Conservation (phyloP, 345 rosid genomes). For the Mallotus nudiflorus region DNA sequence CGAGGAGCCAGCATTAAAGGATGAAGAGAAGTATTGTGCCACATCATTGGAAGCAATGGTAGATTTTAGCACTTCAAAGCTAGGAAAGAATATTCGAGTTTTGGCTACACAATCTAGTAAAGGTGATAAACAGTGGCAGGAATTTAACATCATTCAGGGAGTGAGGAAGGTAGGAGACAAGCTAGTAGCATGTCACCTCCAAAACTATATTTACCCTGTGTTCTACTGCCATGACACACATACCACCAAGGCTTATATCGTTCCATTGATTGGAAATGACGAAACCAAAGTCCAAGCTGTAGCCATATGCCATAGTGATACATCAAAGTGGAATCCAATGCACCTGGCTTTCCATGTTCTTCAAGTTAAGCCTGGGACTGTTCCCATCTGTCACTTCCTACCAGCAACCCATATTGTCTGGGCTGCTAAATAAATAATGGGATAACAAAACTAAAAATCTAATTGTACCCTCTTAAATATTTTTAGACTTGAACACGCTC, state of each 20-base stretch:
- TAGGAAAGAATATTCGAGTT: conserved; percentile 8
- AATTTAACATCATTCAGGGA: neutral
- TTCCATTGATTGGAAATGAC: conserved; percentile 2
- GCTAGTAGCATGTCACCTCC: conserved; percentile 13
- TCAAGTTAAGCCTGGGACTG: conserved; percentile 15
- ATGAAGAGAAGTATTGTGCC: conserved; percentile 19
- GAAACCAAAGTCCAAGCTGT: neutral
- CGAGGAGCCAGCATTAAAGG: conserved; percentile 9
- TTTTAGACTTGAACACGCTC: neutral
- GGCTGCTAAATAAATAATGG: neutral
- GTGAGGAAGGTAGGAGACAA: conserved; percentile 4
- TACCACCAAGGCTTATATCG: conserved; percentile 9
- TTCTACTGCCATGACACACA: conserved; percentile 15
- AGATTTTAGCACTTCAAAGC: conserved; percentile 13
- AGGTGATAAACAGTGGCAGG: neutral
- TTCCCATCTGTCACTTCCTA: conserved; percentile 13
- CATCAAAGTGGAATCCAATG: conserved; percentile 23
- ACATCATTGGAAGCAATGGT: conserved; percentile 17
- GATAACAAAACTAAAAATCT: neutral
- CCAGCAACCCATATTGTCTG: neutral
- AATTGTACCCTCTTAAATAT: no score
- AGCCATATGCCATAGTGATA: conserved; percentile 20
- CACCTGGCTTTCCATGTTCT: conserved; percentile 16
- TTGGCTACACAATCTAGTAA: neutral
- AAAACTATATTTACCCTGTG: conserved; percentile 10